These are phyloP conservation scores for Colletotrichum trifolii DNA, from an alignment of 2,329 filamentous ascomycete species.

Conservation along the genomic window DNA sequence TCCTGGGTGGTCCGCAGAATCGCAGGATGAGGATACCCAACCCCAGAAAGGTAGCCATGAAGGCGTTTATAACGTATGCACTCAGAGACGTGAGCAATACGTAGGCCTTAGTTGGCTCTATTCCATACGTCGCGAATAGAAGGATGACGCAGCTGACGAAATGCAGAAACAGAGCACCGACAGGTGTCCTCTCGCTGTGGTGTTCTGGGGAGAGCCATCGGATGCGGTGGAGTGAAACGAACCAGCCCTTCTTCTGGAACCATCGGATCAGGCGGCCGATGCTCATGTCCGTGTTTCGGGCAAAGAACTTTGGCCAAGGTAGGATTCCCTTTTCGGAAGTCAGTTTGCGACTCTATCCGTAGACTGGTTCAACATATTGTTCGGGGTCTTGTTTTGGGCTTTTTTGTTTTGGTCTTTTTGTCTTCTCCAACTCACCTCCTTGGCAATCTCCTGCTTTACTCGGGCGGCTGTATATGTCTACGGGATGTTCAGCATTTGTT, in stretches of 20 bases:
- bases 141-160: constrained; percentile 48
- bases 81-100: constrained; percentile 45
- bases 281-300: constrained; percentile 49
- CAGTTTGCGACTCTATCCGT: background rate
- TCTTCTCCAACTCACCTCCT: constrained; percentile 56
- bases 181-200: constrained; percentile 49
- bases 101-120: constrained; percentile 43
- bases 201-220: constrained; percentile 48
- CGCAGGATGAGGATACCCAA: constrained; percentile 51
- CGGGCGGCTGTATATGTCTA: constrained; percentile 64
- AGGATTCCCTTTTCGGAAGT: constrained; percentile 53
- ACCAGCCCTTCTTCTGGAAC: constrained; percentile 45
- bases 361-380: too few relatives aligned
- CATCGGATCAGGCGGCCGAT: constrained; percentile 46
- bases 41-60: constrained; percentile 48
- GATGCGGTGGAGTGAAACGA: constrained; percentile 41
- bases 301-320: constrained; percentile 61
- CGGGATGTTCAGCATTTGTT: background rate
- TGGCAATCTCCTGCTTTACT: constrained; percentile 71
- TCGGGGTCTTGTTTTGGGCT: background rate
- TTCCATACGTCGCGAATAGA: constrained; percentile 47
- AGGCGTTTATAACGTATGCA: constrained; percentile 49
- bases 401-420: background rate
- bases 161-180: constrained; percentile 49
- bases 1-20: constrained; percentile 46